These are phyloP conservation scores for Arthrobotrys conoides DNA, from an alignment of 2,329 filamentous ascomycete genomes.

Conservation along the genomic window DNA sequence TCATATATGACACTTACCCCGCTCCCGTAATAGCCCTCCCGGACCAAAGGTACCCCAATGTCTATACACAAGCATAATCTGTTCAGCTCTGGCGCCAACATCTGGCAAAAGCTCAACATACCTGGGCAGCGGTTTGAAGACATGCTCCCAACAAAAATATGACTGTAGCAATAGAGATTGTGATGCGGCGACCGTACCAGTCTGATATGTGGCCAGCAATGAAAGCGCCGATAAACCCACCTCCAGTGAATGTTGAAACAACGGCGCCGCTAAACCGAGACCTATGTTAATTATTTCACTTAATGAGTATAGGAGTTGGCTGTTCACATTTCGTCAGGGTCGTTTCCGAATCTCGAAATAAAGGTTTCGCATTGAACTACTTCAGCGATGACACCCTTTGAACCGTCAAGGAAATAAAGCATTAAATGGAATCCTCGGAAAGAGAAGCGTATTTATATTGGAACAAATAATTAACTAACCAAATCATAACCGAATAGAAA, in stretches of 20 bases:
- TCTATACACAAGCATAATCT: background rate
- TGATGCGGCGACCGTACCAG: constrained; percentile 77
- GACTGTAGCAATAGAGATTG: constrained; percentile 79
- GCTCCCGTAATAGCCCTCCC: constrained; percentile 79
- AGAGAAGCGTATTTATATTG: background rate
- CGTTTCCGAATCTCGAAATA: constrained; percentile 66
- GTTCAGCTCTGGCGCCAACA: constrained; percentile 1
- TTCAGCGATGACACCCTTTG: constrained; percentile 62
- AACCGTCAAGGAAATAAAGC: background rate
- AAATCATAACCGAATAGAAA: constrained; percentile 73
- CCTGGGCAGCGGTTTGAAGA: constrained; percentile 78
- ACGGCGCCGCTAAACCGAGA: constrained; percentile 74
- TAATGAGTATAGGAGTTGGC: background rate
- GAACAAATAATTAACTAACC: constrained; percentile 66
- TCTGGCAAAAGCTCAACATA: constrained; percentile 7
- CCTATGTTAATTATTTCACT: background rate
- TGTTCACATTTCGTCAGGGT: constrained; percentile 48
- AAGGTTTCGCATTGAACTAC: constrained; percentile 71
- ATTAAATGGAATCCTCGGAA: background rate
- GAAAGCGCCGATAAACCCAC: constrained; percentile 79
- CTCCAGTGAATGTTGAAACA: constrained; percentile 82
- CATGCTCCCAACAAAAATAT: constrained; percentile 80
- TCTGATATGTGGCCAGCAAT: constrained; percentile 77
- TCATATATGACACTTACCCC: constrained; percentile 69
- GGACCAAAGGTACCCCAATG: constrained; percentile 75